Conservation (phyloP, 192 early-diverging fungal genomes). For the Mortierella alpina region DNA sequence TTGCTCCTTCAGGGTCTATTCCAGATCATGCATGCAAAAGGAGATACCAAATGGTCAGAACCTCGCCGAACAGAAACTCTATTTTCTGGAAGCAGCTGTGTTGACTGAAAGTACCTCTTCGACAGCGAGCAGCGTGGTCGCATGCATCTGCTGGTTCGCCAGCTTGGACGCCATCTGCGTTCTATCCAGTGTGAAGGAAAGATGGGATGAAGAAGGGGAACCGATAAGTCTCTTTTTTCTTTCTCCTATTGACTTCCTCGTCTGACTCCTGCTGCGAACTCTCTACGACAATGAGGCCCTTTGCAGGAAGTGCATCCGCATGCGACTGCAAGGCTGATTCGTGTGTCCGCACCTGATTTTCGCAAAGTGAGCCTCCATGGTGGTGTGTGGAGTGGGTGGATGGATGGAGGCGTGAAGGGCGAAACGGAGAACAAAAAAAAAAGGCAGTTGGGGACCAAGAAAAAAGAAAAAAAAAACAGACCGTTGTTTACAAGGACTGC, state of each 20-base stretch:
- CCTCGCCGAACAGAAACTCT: not conserved
- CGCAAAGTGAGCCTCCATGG: constrained; percentile 66
- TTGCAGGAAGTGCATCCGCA: not conserved
- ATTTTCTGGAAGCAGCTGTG: not conserved
- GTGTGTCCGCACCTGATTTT: constrained; percentile 59
- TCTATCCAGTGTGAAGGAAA: constrained; percentile 16
- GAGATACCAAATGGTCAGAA: not conserved
- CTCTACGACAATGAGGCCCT: too few relatives aligned
- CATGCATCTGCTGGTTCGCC: constrained; percentile 87
- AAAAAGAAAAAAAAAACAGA: constrained; percentile 1
- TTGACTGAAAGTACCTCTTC: constrained; percentile 61
- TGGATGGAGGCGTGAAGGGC: not conserved
- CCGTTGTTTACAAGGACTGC: not conserved
- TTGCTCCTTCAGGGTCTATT: constrained; percentile 86
- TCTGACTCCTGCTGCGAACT: too few relatives aligned
- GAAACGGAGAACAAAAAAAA: not conserved
- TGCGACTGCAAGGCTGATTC: not conserved
- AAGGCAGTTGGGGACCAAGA: not conserved
- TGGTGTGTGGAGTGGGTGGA: constrained; percentile 10
- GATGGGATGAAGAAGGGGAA: not conserved
- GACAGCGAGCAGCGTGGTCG: constrained; percentile 74
- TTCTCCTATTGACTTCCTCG: not conserved
- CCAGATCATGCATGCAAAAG: constrained; percentile 37
- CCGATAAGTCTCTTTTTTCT: not conserved
- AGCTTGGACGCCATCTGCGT: constrained; percentile 81